Evolutionary conservation across 768 basidiomycete species (phyloP), one percentile per base, ranked within the genome.

Genomic region (Mycena olivaceomarginata): DNA sequence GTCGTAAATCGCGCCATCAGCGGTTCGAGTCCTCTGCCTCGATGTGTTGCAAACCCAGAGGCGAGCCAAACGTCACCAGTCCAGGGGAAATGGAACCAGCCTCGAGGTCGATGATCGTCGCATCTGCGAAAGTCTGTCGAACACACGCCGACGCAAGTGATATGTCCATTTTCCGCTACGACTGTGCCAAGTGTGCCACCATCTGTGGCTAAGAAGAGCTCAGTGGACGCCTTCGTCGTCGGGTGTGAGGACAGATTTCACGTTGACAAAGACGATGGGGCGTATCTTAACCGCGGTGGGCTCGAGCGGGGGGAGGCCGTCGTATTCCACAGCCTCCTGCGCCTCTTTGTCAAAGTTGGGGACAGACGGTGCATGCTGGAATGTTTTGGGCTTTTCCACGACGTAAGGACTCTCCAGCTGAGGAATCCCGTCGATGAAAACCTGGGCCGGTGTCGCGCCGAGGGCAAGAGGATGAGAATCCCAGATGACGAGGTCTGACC

Each of bases 361-460:
- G 2, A 93, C 92, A 56, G 84, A 85, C 0, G 95, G 94, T 8
- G 83, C 66, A 9, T 80, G 79, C 77, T 92, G 91, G 81, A 86
- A 90, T 18, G 82, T 74, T 10, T 78, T 71, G 2, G 90, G 89
- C 82, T 98, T 97, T 66, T 85, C 63, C 51, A 89, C 82, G 20
- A 90, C 83, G 78, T 88, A 82, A 4, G 93, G 89, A 4, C 85
- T 81, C 41, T 86, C 80, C 3, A 95, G 81, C 82, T 99, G 97
- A 1, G 94, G 85, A 65, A 98, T 94, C 2, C 97, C 97, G 80
- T 99, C 97, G 75, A 98, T 95, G 85, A 93, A 96, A 22, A 97
- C 96, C 86, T 98, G 96, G 46, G 89, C 87, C 3, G 96, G 97
- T 0, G 96, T 96, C n/a, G 96, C 96, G 4, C 96, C 96, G 5